Evolutionary conservation across 805 yeast species (phyloP).

Genomic region (Citeromyces nyonsensis): DNA sequence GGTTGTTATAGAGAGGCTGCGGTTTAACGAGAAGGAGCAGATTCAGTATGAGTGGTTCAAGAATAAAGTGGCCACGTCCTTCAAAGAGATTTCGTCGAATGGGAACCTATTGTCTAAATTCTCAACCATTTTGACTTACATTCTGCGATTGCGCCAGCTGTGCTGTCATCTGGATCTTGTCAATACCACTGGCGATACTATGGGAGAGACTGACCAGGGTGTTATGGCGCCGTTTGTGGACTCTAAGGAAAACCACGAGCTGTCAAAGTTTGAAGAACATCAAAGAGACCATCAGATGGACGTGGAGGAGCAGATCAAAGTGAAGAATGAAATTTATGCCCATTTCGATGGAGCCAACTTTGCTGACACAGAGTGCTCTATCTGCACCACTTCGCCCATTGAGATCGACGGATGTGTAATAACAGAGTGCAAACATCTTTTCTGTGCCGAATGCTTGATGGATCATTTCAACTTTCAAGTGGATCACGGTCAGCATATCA

Average conservation of each 20-base stretch:
- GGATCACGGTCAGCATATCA: conserved; percentile 14
- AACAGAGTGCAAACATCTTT: conserved; percentile 69
- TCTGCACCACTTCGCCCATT: conserved; percentile 64
- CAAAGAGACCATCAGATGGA: conserved; percentile 10
- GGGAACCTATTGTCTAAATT: conserved; percentile 65
- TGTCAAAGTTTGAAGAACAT: conserved; percentile 10
- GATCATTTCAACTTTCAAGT: conserved; percentile 64
- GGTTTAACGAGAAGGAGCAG: conserved; percentile 51
- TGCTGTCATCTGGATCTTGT: conserved; percentile 76
- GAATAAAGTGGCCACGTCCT: conserved; percentile 47
- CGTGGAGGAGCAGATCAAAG: conserved; percentile 8
- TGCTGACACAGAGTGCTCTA: conserved; percentile 58
- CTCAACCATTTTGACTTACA: conserved; percentile 69
- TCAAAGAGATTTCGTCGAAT: conserved; percentile 36
- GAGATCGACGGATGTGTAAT: conserved; percentile 30
- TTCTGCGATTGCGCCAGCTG: conserved; percentile 70
- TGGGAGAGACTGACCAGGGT: conserved; percentile 29
- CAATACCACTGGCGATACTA: conserved; percentile 23
- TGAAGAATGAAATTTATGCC: conserved; percentile 15
- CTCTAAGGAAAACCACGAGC: conserved; percentile 2
- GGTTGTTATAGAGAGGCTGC: conserved; percentile 50
- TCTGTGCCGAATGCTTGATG: conserved; percentile 56
- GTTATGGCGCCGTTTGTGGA: conserved; percentile 1
- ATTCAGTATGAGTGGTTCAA: conserved; percentile 55
- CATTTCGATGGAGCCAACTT: conserved; percentile 14